Evolutionary conservation across 768 basidiomycete species (phyloP).

Genomic region (Lactarius evosmus): DNA sequence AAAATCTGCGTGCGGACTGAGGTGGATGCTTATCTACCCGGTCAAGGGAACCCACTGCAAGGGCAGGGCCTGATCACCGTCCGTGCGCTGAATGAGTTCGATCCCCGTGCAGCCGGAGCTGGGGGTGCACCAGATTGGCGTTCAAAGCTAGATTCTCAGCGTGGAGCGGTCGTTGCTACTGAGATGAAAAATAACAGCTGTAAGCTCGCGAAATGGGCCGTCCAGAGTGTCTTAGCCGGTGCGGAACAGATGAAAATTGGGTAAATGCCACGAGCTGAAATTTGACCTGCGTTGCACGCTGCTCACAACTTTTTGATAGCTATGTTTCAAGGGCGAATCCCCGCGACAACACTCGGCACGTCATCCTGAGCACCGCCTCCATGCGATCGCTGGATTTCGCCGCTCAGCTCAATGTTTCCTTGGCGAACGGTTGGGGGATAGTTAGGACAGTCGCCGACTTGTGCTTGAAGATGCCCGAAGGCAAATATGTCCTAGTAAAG

Average conservation of each 20-base stretch:
- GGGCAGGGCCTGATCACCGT: constrained; percentile 85
- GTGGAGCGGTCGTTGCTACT: constrained; percentile 95
- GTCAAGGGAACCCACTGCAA: constrained; percentile 55
- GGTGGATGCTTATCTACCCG: constrained; percentile 83
- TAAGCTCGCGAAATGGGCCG: constrained; percentile 96
- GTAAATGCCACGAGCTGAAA: constrained; percentile 46
- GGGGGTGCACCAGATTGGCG: constrained; percentile 99
- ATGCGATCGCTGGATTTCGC: constrained; percentile 95
- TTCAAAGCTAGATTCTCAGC: constrained; percentile 91
- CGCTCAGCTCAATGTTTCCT: constrained; percentile 88
- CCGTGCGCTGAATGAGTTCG: constrained; percentile 96
- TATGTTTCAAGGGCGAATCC: constrained; percentile 94
- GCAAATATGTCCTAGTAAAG: constrained; percentile 95
- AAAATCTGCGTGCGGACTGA: constrained; percentile 93
- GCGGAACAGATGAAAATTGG: constrained; percentile 97
- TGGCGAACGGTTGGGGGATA: constrained; percentile 98
- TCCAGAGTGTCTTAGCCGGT: constrained; percentile 91
- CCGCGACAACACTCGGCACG: constrained; percentile 92
- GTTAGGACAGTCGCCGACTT: constrained; percentile 92
- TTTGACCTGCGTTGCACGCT: constrained; percentile 1
- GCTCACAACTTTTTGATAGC: constrained; percentile 41
- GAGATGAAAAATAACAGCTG: constrained; percentile 99
- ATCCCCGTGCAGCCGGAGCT: constrained; percentile 81
- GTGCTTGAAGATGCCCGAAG: constrained; percentile 95
- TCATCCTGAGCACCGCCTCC: constrained; percentile 91